Conservation (phyloP, 805 yeast species). For the Pichia californica region DNA sequence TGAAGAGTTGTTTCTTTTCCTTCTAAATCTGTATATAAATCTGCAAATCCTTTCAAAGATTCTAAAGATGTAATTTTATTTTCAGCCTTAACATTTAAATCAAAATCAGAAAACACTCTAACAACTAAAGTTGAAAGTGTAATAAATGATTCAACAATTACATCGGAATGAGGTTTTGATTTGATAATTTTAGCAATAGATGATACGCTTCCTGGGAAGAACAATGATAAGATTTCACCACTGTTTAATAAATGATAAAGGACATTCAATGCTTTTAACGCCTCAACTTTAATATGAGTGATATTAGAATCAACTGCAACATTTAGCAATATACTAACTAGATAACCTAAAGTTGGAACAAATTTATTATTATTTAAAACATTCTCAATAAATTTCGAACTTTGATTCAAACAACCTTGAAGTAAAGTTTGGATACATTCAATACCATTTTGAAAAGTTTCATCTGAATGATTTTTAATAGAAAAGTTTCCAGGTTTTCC, state of each 20-base stretch:
- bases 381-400: constrained; percentile 15
- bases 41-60: constrained; percentile 11
- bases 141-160: constrained; percentile 27
- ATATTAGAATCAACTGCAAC: constrained; percentile 24
- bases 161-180: constrained; percentile 32
- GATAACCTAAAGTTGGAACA: constrained; percentile 42
- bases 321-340: constrained; percentile 38
- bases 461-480: constrained; percentile 27
- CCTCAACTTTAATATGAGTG: constrained; percentile 26
- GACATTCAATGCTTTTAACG: constrained; percentile 30
- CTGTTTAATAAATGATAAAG: constrained; percentile 34
- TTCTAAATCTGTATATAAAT: no score
- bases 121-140: constrained; percentile 27
- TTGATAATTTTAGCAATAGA: constrained; percentile 34
- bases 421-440: constrained; percentile 27
- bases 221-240: constrained; percentile 43
- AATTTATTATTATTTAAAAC: constrained; percentile 29
- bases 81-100: constrained; percentile 22
- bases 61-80: constrained; percentile 11
- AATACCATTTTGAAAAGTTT: constrained; percentile 33
- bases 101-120: constrained; percentile 37
- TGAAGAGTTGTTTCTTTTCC: not conserved
- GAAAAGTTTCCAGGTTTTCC: constrained; percentile 34
- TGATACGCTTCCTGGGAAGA: constrained; percentile 48
- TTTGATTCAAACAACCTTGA: constrained; percentile 29